Base-by-base conservation (phyloP, 352 stramenopile genomes). In the Globisporangium sylvaticum region DNA sequence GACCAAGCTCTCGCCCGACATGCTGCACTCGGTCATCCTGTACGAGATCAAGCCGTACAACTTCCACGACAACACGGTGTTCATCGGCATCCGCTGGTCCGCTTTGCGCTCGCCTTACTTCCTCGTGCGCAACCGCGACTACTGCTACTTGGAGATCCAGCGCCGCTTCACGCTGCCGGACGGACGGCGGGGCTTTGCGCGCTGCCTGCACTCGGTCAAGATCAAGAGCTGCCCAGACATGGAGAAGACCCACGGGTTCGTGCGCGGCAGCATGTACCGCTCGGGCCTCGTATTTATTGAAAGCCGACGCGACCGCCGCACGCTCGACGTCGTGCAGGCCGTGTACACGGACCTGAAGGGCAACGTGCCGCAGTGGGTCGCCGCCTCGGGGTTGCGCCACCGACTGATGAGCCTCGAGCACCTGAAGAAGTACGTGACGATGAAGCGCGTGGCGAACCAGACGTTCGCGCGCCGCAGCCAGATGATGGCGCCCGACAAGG, bases 201-300 rank as follows among this genome's bases (percentile, higher is more conserved):
- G 84, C 0, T 95, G 87, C 65, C 68, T 89, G 44, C 87, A 95
- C 70, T 94, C 85, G 31, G 87, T 95, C 60, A 95, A 92, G 69
- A 94, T 95, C 68, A 88, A 91, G 66, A 89, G 76, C 62, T 95
- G 87, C 20, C 83, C 83, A 0, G 82, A 92, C 53, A 89, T 95
- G 80, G 84, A 95, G 65, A 89, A 92, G 70, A 74, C 73, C 18
- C 83, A 92, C 55, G 81, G 82, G 4, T 94, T 89, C 54, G 84
- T 95, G 39, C 77, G 85, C 24, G 87, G 82, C 9, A 92, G 83
- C 68, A 91, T 94, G 73, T 95, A 95, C 66, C 83, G 87, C 24
- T 95, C 85, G 6, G 87, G 87, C 3, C 67, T 87, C 52, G 84
- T 95, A 24, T 92, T 92, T 62, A 80, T 92, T 50, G 85, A 93